Evolutionary conservation across 768 basidiomycete species (phyloP), one percentile per base, ranked within the genome.

Genomic region (Trametes gibbosa): DNA sequence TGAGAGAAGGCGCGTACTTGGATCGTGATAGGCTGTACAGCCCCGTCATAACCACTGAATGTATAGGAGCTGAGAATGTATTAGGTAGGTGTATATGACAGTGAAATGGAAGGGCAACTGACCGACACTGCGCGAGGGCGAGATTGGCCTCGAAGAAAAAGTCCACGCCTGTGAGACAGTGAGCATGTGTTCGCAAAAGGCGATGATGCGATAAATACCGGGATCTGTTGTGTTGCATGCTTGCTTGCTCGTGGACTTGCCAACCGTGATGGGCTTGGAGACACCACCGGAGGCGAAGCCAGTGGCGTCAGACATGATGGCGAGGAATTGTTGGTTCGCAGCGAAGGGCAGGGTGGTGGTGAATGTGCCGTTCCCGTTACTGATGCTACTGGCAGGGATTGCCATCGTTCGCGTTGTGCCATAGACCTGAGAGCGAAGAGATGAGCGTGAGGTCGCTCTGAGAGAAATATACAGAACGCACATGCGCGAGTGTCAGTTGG

Each of bases 281-380:
- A 53, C 39, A 1, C 60, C 60, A 4, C 89, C 90, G 10, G 84
- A 75, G 42, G 75, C 87, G 67, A 86, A 89, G 1, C 87, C 88
- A 25, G 80, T 81, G 17, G 83, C 76, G 67, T 92, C 90, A 25
- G 86, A 90, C 85, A 92, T 87, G 35, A 82, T 78, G 19, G 86
- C 58, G 13, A 89, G 50, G 48, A 89, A 74, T 53, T 74, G 69
- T 17, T 75, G 67, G 27, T 65, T 72, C 9, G 74, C 65, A 13
- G 68, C 29, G 46, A 85, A 71, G 2, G 77, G 75, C 13, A 90
- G 62, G 58, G 75, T 77, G 0, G 72, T 67, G 13, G 77, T 72
- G 67, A 76, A 89, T 0, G 79, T 78, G 50, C 86, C 86, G 59
- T 77, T 59, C 48, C 81, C 81, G 74, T 81, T 76, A 67, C 52